Conservation (phyloP, 192 early-diverging fungal genomes). For the Mortierella claussenii region DNA sequence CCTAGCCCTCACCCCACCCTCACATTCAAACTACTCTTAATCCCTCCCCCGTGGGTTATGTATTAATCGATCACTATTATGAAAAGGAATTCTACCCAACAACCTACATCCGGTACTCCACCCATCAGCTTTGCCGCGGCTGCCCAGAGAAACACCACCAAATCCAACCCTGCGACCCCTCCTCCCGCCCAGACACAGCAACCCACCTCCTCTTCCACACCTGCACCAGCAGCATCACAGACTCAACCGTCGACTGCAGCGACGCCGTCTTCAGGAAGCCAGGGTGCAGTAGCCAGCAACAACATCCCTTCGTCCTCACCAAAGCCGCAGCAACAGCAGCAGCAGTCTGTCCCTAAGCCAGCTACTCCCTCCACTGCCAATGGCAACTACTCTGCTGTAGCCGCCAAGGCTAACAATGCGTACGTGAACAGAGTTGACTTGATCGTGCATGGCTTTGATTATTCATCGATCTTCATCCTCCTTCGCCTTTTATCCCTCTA, state of each 20-base stretch:
- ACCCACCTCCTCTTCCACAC: conserved; percentile 9
- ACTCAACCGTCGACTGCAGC: conserved; percentile 26
- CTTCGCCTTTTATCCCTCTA: not conserved
- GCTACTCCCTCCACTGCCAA: conserved; percentile 23
- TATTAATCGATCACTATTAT: conserved; percentile 51
- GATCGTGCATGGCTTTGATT: not conserved
- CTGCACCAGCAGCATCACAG: conserved; percentile 20
- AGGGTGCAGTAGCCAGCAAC: conserved; percentile 12
- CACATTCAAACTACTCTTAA: conserved; percentile 4
- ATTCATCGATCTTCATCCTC: not conserved
- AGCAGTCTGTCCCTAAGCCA: conserved; percentile 17
- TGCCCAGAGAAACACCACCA: conserved; percentile 48
- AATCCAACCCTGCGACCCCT: conserved; percentile 20
- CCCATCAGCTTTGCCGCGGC: conserved; percentile 54
- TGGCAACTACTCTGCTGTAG: conserved; percentile 53
- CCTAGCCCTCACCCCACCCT: not conserved
- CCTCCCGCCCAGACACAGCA: conserved; percentile 9
- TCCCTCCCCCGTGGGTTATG: conserved; percentile 46
- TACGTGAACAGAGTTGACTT: conserved; percentile 16
- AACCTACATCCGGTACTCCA: conserved; percentile 47
- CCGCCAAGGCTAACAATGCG: conserved; percentile 51
- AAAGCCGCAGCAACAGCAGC: conserved; percentile 3
- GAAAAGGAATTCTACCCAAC: conserved; percentile 49
- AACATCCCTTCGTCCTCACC: conserved; percentile 3
- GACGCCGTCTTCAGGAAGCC: conserved; percentile 35